Conservation (phyloP, 148 eudicot species). For the Chenopodium album region DNA sequence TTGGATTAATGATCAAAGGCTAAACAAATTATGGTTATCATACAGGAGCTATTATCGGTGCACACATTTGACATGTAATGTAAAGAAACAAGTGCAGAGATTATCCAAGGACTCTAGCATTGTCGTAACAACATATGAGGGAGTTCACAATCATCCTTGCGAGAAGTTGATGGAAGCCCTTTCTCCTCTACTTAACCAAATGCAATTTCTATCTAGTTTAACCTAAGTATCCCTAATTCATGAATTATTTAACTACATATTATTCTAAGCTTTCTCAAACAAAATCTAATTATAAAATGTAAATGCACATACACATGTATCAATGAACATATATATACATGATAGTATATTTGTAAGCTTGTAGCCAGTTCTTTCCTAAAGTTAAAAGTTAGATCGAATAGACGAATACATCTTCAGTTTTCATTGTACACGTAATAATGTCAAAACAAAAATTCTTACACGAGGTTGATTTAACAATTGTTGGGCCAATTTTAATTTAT, state of each 20-base stretch:
- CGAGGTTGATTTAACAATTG: too few relatives aligned
- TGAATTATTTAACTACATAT: background rate
- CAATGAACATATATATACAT: background rate
- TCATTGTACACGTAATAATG: too few relatives aligned
- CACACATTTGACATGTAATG: slow-evolving; percentile 65
- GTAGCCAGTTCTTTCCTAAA: background rate
- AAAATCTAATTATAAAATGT: background rate
- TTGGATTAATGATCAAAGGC: background rate
- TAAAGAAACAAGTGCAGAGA: slow-evolving; percentile 83
- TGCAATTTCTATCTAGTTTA: slow-evolving; percentile 51
- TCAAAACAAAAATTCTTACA: too few relatives aligned
- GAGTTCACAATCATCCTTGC: slow-evolving; percentile 73
- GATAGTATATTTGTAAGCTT: background rate
- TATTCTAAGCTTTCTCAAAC: background rate
- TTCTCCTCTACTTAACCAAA: slow-evolving; percentile 61
- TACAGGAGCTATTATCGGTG: slow-evolving; percentile 78
- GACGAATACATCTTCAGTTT: too few relatives aligned
- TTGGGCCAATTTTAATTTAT: too few relatives aligned
- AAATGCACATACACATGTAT: background rate
- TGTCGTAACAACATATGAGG: slow-evolving; percentile 71
- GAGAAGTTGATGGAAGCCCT: slow-evolving; percentile 70
- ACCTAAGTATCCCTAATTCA: background rate
- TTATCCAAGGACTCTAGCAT: slow-evolving; percentile 50
- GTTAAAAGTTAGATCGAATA: too few relatives aligned
- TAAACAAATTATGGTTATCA: background rate